These are phyloP conservation scores for Nectriaceae sp. DNA, from an alignment of 2,329 filamentous ascomycete genomes.

Conservation along the genomic window DNA sequence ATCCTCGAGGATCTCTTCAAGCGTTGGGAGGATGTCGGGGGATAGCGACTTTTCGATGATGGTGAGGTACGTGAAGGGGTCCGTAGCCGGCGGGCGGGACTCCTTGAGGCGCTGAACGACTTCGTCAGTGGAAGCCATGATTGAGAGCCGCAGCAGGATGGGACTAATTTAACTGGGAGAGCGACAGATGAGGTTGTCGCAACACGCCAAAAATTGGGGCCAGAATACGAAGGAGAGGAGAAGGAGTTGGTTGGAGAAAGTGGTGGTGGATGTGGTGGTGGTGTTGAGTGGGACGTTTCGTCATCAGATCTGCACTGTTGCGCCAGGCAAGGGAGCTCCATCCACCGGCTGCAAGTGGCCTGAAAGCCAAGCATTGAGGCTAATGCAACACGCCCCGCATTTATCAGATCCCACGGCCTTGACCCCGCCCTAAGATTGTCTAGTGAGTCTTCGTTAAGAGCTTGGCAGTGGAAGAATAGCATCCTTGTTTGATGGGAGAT, in stretches of 20 bases:
- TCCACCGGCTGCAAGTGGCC: not conserved
- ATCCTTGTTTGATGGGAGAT: no score
- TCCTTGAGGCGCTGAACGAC: slow-evolving; percentile 49
- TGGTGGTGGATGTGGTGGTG: not conserved
- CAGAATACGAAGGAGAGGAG: not conserved
- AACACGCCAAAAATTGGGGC: not conserved
- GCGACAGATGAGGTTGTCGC: not conserved
- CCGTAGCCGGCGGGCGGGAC: slow-evolving; percentile 54
- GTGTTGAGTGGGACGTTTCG: not conserved
- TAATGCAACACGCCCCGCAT: not conserved
- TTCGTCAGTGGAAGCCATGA: slow-evolving; percentile 39
- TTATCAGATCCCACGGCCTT: not conserved
- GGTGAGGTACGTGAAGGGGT: slow-evolving; percentile 76
- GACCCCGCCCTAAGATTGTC: not conserved
- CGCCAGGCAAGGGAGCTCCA: not conserved
- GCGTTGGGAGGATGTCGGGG: slow-evolving; percentile 64
- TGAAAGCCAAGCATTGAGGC: not conserved
- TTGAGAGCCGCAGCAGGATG: not conserved
- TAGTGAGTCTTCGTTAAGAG: not conserved
- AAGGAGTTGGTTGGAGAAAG: not conserved
- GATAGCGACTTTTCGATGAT: slow-evolving; percentile 74
- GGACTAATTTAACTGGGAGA: not conserved
- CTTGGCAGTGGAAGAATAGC: not conserved
- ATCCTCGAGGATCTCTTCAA: slow-evolving; percentile 71
- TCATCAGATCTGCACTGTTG: not conserved